Conservation (phyloP, 164 flowering plant genomes). For the Annona squamosa region DNA sequence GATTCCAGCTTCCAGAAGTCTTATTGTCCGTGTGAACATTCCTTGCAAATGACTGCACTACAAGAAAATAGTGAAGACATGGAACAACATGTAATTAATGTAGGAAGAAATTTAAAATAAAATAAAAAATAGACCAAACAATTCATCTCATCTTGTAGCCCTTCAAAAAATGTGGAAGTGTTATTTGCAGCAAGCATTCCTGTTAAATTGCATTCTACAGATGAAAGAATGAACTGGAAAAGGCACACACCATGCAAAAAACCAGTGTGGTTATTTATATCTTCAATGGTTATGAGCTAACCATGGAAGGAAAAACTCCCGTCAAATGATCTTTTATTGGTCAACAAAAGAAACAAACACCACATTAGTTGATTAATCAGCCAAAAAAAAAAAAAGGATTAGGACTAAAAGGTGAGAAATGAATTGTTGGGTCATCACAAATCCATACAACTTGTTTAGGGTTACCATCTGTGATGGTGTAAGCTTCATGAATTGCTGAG, state of each 20-base stretch:
- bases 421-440: background rate
- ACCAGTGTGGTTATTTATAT: no score
- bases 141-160: background rate
- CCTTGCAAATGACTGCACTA: conserved; percentile 81
- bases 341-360: background rate
- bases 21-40: conserved; percentile 82
- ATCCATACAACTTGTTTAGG: background rate
- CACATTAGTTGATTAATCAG: background rate
- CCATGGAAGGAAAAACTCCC: background rate
- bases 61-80: background rate
- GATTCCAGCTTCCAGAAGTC: conserved; percentile 91
- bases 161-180: background rate
- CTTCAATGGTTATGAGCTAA: background rate
- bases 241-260: background rate
- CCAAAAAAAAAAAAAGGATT: background rate
- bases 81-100: conserved; percentile 1
- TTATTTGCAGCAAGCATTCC: background rate
- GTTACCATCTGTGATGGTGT: background rate
- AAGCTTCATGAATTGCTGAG: background rate
- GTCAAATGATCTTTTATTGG: background rate
- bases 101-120: background rate
- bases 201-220: background rate
- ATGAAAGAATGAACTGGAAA: background rate
- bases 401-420: background rate
- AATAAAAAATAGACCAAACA: background rate